A percentile compares a stretch with the other conserved stretches of the same genome.
These are phyloP conservation scores for Pythium monospermum DNA, from an alignment of 352 stramenopile genomes.

Conservation along the genomic window DNA sequence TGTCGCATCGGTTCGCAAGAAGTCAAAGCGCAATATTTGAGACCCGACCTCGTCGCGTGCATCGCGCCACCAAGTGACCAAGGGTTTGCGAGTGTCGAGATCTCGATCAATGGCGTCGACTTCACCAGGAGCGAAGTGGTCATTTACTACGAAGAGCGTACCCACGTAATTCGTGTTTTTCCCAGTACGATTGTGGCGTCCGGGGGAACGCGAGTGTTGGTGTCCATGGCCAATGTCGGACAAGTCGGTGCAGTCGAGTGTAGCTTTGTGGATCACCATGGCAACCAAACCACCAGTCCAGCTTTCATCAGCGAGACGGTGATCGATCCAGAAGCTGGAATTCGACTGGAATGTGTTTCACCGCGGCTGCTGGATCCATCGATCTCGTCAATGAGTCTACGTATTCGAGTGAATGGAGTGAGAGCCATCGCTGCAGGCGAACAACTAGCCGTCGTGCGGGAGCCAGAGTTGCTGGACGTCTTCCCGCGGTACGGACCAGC, in stretches of 20 bases:
- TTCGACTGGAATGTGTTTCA: conserved; percentile 3
- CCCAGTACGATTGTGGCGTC: neutral
- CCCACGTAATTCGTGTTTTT: neutral
- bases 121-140: conserved; percentile 3
- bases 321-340: neutral
- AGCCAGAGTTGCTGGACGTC: no score
- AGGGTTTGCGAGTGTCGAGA: conserved; percentile 13
- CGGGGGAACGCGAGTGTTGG: conserved; percentile 10
- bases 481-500: no score
- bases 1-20: conserved; percentile 5
- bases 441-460: no score
- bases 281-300: neutral
- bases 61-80: conserved; percentile 4
- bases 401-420: no score
- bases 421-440: no score
- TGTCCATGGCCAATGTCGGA: neutral
- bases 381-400: no score
- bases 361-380: no score
- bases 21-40: neutral
- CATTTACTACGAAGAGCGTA: conserved; percentile 13
- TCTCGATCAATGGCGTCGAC: conserved; percentile 16
- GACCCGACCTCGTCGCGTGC: conserved; percentile 1
- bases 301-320: neutral
- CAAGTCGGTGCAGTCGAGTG: conserved; percentile 3
- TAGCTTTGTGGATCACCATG: conserved; percentile 2